Base-by-base conservation (phyloP, 345 rosid species). In the Populus ilicifolia region DNA sequence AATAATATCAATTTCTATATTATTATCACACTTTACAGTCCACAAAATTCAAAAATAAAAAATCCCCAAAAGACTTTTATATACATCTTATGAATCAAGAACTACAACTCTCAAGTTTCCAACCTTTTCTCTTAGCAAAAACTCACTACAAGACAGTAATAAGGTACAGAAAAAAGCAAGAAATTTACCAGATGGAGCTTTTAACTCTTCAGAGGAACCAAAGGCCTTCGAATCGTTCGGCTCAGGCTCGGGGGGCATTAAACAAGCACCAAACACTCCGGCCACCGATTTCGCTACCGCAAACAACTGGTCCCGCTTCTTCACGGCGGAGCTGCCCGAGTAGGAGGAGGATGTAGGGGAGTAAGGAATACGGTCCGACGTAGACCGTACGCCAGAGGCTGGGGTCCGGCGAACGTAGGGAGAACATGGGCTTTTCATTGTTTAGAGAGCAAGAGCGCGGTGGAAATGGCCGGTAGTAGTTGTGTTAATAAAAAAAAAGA, bases 211-310 rank as follows among this genome's bases (percentile, higher is more conserved):
- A 44, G 92, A 87, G 59, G 80, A 76, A 13, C 14, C 72, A 30
- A 81, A 77, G 56, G 69, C 76, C 69, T 71, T 85, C 56, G 90
- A 77, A 73, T 27, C 72, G 8, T 67, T 67, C n/a, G 86, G 11
- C 44, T 85, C 90, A 0, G 93, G 14, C 48, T 84, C 90, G 0
- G 93, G 93, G 41, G 97, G 99, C 39, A 93, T 85, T 80, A 95
- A 90, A 81, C 98, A 95, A 23, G 80, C 70, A 29, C 84, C 43
- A 80, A 95, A 94, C 67, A 88, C 79, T 39, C 90, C 89, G 20
- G 86, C 90, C 63, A 92, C 79, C 54, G 91, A 89, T 61, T 90
- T 82, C 69, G 84, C 86, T 2, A 84, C 89, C 25, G 43, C 52
- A 6, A 69, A 64, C 13, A 87, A 75, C 7, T 87, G 81, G 74